Base-by-base conservation (phyloP, 192 early-diverging fungal species). In the Gryganskiella cystojenkinii region DNA sequence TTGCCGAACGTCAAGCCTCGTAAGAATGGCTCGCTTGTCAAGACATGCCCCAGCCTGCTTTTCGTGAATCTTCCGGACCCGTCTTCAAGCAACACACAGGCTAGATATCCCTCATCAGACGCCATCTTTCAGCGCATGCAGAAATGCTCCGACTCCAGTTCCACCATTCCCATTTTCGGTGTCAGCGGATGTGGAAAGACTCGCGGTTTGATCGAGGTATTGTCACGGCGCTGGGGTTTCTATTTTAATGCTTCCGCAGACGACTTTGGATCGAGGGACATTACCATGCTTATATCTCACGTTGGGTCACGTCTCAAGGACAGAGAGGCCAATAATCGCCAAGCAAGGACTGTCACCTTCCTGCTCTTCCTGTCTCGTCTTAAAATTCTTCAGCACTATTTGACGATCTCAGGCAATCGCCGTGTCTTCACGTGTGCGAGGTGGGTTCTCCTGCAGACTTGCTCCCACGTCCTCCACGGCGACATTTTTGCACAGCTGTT, bases 361-460 rank as follows among this genome's bases (percentile, higher is more conserved):
- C 24, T 60, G 37, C 47, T 64, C 25, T 64, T 64, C 5, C 27
- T 64, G 0, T 64, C 51, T 28, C 49, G 62, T 17, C 47, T 64
- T 10, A 34, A 28, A 3, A 64, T 64, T 20, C 10, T 64, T 19
- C 19, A 64, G 35, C 2, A 54, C 14, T 64, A 50, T 53, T 53
- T 64, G 51, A 43, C 10, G 15, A 3, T 64, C 50, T 7, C 34
- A 10, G 62, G 22, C 2, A 42, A 35, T 14, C 0, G 15, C 14
- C 20, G 42, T 22, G 27, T 34, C 3, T 54, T 64, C 25, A 53
- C 34, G 31, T 40, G 61, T n/a, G 50, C 61, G 3, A 51, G 61
- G 33, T 64, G 50, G 61, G 22, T 50, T 28, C n/a, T 64, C 37
- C 61, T 64, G 0, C 50, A 64, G 17, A 25, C 27, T 14, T 53